phyloP scores from a whole-genome alignment of 1,139 yeast genomes.

The Nadsonia commutata region DNA sequence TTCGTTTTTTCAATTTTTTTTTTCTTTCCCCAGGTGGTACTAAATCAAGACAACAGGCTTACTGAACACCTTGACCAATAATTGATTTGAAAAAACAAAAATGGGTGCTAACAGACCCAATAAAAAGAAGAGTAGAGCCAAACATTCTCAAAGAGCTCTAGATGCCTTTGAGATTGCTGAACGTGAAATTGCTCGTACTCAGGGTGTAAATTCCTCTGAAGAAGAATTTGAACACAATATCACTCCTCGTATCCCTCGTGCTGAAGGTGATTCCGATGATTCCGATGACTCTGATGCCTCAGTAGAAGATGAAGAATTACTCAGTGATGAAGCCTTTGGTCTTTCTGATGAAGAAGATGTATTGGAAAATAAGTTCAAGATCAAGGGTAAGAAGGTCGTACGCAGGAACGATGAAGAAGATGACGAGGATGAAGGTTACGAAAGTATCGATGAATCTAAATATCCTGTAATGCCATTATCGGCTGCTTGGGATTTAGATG shows the following conservation, averaged over 20 bases:
- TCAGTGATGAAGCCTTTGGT: conserved; percentile 29
- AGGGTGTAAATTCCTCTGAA: conserved; percentile 9
- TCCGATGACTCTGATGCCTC: conserved; percentile 16
- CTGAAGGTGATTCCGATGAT: conserved; percentile 8
- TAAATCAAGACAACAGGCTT: too few relatives aligned
- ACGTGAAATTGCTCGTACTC: conserved; percentile 19
- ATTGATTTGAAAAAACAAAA: too few relatives aligned
- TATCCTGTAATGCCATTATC: conserved; percentile 61
- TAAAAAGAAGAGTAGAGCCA: conserved; percentile 6
- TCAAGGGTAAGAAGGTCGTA: conserved; percentile 6
- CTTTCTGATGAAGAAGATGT: conserved; percentile 20
- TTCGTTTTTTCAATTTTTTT: too few relatives aligned
- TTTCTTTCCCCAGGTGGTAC: too few relatives aligned
- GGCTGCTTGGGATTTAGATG: conserved; percentile 82
- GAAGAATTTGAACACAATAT: conserved; percentile 6
- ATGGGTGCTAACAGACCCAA: too few relatives aligned
- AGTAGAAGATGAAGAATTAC: conserved; percentile 30
- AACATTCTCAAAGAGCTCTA: conserved; percentile 15
- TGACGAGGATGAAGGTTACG: conserved; percentile 25
- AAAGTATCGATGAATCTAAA: conserved; percentile 54
- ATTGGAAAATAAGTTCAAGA: conserved; percentile 12
- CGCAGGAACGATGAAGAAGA: conserved; percentile 15
- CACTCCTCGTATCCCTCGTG: conserved; percentile 5
- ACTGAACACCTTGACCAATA: too few relatives aligned
- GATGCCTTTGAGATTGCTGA: conserved; percentile 40